Evolutionary conservation across 2,329 filamentous ascomycete genomes (phyloP), one percentile per base, ranked within the genome.

Genomic region (Cytospora piceae): DNA sequence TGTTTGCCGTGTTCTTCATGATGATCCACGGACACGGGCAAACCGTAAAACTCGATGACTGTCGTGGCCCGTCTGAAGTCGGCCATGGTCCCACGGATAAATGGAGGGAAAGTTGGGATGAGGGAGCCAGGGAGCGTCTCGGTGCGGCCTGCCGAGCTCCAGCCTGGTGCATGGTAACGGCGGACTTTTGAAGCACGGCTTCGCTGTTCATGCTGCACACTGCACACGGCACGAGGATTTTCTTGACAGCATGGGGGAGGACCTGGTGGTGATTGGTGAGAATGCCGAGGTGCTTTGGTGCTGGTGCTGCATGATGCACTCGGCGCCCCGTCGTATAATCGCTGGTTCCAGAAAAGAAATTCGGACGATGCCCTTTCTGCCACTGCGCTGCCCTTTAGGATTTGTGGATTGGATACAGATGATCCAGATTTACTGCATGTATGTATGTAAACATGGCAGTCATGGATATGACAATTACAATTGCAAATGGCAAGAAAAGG

Each of bases 131-230:
- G 6, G 42, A 46, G 42, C 20, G 20, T 49, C 17, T 49, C 46
- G 46, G 46, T 49, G 46, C 46, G 7, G 46, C 46, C 46, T 49
- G 46, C 46, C 46, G 46, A 49, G 46, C 46, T 49, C 46, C 46
- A 49, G 46, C 46, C 3, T 49, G 46, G 3, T 49, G 46, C 46
- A 49, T 42, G 27, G 5, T 49, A 22, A 24, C 46, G 46, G 46
- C n/a, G 46, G 42, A 46, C 42, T 46, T 17, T 39, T 46, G 42
- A 24, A 24, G 46, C 46, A 49, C 46, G 46, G 46, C 46, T 49
- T 49, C 46, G 46, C 46, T 49, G 46, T 49, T 49, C 46, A n/a
- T 49, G 46, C 46, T 49, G 46, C 46, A 22, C 46, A 20, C 17
- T 20, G 17, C 39, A 29, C 27, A 24, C 46, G n/a, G 46, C 46